phyloP scores from a whole-genome alignment of 2,329 filamentous ascomycete genomes.

The Ophiosphaerella narmari region DNA sequence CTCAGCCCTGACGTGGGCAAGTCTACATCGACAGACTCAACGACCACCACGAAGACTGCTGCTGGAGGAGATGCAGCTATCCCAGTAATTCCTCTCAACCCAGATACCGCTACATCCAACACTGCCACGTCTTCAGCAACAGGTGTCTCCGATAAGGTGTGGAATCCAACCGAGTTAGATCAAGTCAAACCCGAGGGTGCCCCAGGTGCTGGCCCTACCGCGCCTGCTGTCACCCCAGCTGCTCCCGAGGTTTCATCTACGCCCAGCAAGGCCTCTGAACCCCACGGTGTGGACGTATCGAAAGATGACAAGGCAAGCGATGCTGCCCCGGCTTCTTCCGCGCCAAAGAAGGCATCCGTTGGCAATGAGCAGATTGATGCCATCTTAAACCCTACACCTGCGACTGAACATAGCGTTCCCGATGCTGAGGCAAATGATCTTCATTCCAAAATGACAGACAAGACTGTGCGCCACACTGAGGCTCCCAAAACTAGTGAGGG shows the following conservation, averaged over 20 bases:
- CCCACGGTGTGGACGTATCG: slow-evolving; percentile 10
- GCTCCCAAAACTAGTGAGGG: slow-evolving; percentile 71
- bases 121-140: slow-evolving; percentile 29
- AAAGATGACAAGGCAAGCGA: slow-evolving; percentile 8
- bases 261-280: slow-evolving; percentile 1
- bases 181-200: slow-evolving; percentile 26
- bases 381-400: background rate
- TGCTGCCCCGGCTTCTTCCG: slow-evolving; percentile 9
- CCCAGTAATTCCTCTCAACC: slow-evolving; percentile 24
- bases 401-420: slow-evolving; percentile 24
- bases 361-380: slow-evolving; percentile 1
- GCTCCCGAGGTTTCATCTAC: slow-evolving; percentile 5
- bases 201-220: slow-evolving; percentile 23
- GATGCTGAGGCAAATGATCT: slow-evolving; percentile 45
- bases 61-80: slow-evolving; percentile 18
- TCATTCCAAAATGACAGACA: slow-evolving; percentile 4
- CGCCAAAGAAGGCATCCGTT: slow-evolving; percentile 13
- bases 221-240: slow-evolving; percentile 14
- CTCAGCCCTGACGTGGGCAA: slow-evolving; percentile 15
- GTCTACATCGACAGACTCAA: slow-evolving; percentile 4
- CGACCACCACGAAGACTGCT: slow-evolving; percentile 15
- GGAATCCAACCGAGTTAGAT: slow-evolving; percentile 37
- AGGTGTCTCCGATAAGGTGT: slow-evolving; percentile 31
- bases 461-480: slow-evolving; percentile 46
- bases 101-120: slow-evolving; percentile 22